phyloP scores from a whole-genome alignment of 441 rosid genomes.

The Euphorbia corollata region DNA sequence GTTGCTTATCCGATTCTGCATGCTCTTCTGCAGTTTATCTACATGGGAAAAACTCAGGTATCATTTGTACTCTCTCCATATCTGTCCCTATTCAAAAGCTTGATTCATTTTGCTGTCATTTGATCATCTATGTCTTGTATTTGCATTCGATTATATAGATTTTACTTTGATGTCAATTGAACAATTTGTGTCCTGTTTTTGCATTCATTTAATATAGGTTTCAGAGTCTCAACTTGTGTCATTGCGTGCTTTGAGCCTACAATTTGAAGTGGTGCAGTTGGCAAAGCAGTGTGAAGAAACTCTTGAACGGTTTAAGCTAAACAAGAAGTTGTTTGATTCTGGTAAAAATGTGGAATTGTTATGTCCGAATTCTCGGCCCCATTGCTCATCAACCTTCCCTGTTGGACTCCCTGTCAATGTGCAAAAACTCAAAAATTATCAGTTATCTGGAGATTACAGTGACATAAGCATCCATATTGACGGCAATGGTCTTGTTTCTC shows the following conservation, averaged over 20 bases:
- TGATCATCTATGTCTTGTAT: no score
- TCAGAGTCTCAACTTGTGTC: constrained; percentile 60
- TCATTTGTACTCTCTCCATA: constrained; percentile 4
- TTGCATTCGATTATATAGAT: no score
- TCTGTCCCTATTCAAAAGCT: constrained; percentile 8
- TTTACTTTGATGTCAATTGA: no score
- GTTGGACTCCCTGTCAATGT: constrained; percentile 60
- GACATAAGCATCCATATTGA: constrained; percentile 54
- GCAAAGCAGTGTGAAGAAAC: constrained; percentile 75
- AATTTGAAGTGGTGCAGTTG: constrained; percentile 64
- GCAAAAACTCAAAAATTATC: constrained; percentile 47
- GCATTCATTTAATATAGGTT: constrained; percentile 39
- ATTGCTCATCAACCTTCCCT: constrained; percentile 45
- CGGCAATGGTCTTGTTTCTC: constrained; percentile 56
- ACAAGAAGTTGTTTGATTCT: constrained; percentile 42
- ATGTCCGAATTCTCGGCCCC: constrained; percentile 45
- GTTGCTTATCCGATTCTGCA: constrained; percentile 54
- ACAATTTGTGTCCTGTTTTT: neutral
- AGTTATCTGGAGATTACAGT: constrained; percentile 46
- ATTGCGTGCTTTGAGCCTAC: constrained; percentile 49
- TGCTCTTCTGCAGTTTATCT: constrained; percentile 80
- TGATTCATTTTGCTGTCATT: constrained; percentile 8
- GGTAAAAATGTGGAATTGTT: constrained; percentile 56
- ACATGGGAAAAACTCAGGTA: constrained; percentile 77
- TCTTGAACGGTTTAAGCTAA: constrained; percentile 43